Evolutionary conservation across 1,139 yeast species (phyloP).

Genomic region (Lodderomyces elongisporus): DNA sequence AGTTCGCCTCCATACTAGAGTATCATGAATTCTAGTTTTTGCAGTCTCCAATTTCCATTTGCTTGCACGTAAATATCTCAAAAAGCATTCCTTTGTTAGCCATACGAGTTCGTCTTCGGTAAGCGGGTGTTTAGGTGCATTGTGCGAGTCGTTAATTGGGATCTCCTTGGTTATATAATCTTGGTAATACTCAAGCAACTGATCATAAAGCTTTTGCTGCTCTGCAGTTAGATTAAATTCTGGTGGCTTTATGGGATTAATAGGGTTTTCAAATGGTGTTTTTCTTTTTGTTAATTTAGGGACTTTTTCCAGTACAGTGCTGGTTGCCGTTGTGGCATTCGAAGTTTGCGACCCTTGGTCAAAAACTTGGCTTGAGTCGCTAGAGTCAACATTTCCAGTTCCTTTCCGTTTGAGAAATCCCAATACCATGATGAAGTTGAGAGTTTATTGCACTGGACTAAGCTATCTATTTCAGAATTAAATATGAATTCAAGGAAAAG

Average conservation of each 20-base stretch:
- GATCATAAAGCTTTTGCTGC: constrained; percentile 25
- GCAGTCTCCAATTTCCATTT: constrained; percentile 78
- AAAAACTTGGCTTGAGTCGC: constrained; percentile 4
- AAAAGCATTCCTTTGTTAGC: constrained; percentile 84
- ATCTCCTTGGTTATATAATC: constrained; percentile 18
- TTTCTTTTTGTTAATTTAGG: constrained; percentile 22
- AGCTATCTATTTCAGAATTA: too few relatives aligned
- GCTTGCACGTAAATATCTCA: constrained; percentile 84
- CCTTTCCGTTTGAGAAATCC: too few relatives aligned
- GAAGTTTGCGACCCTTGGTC: constrained; percentile 16
- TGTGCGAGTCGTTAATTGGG: constrained; percentile 20
- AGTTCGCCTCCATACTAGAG: constrained; percentile 87
- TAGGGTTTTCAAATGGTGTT: constrained; percentile 38
- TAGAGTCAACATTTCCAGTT: too few relatives aligned
- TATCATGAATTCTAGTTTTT: constrained; percentile 65
- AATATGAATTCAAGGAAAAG: too few relatives aligned
- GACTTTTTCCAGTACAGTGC: background rate
- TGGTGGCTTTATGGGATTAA: constrained; percentile 32
- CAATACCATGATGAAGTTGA: too few relatives aligned
- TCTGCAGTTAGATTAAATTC: constrained; percentile 24
- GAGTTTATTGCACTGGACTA: too few relatives aligned
- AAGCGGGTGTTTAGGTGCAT: constrained; percentile 20
- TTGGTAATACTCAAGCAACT: constrained; percentile 22
- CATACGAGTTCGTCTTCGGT: constrained; percentile 70
- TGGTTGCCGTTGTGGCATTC: constrained; percentile 10